Base-by-base conservation (phyloP, 1,139 yeast species). In the Arxiozyma heterogenica region DNA sequence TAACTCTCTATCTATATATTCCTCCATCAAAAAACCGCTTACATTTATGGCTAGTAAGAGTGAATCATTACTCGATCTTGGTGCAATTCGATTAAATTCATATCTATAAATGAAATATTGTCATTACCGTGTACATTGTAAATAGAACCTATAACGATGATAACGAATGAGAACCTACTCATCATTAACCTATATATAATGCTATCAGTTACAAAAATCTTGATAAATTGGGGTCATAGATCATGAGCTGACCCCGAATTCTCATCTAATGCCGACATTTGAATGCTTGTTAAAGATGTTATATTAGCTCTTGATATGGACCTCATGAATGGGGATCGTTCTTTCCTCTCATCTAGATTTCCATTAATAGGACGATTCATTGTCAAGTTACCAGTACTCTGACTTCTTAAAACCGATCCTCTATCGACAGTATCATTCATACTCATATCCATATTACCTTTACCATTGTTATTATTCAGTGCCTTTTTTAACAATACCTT, bases 391-490 rank as follows among this genome's bases (percentile, higher is more conserved):
- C 46, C 47, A 17, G 45, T 49, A 43, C 68, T 66, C 54, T 64
- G 64, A 53, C 68, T 65, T 52, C 67, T 55, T 38, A 61, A 55
- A 44, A 59, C 59, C 8, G 57, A 52, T 3, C 44, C 22, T 6
- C 45, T 48, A 17, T 41, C 38, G 23, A 15, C 39, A 15, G n/a
- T 11, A 15, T 12, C 39, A 34, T 34, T 34, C 15, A 30, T 30
- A 30, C 9, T 8, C 4, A 15, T 34, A 15, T 34, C n/a, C 15
- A 15, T 34, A 34, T 12, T 34, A 34, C 6, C 15, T 3, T 4
- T 34, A 34, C 17, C n/a, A 34, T 15, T 15, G n/a, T 34, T 34
- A 34, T 34, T 34, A 8, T 34, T 34, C 8, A 41, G 4, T 41
- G 27, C 38, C 11, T 41, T 46, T 42, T 39, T 49, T 18, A 34